phyloP scores from a whole-genome alignment of 768 basidiomycete genomes.

The Pleurotus platypus region DNA sequence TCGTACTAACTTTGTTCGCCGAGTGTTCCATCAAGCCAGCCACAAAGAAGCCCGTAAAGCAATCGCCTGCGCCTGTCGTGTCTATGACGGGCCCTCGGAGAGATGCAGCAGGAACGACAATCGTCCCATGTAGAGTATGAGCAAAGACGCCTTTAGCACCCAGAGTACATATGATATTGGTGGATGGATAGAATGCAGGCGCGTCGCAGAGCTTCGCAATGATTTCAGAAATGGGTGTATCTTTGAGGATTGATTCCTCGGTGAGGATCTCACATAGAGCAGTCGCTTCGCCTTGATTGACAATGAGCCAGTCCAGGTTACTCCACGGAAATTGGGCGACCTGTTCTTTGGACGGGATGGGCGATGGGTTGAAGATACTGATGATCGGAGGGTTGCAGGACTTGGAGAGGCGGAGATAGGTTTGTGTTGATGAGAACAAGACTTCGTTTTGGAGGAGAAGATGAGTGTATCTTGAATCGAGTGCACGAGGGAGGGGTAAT shows the following conservation, averaged over 20 bases:
- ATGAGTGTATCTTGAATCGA: slow-evolving; percentile 39
- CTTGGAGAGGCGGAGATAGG: slow-evolving; percentile 24
- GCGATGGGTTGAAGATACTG: slow-evolving; percentile 54
- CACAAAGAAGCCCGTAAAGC: slow-evolving; percentile 60
- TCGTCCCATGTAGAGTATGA: slow-evolving; percentile 16
- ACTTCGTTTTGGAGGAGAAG: slow-evolving; percentile 63
- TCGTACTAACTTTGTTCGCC: slow-evolving; percentile 20
- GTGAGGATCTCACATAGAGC: slow-evolving; percentile 27
- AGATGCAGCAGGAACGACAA: slow-evolving; percentile 45
- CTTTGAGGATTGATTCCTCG: slow-evolving; percentile 3
- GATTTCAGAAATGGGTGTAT: background rate
- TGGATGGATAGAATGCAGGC: slow-evolving; percentile 22
- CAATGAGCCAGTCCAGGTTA: slow-evolving; percentile 49
- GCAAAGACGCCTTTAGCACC: slow-evolving; percentile 50
- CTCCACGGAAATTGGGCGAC: slow-evolving; percentile 46
- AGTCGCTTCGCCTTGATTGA: slow-evolving; percentile 50
- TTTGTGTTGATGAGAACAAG: slow-evolving; percentile 35
- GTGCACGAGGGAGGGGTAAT: slow-evolving; percentile 30
- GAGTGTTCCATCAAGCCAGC: slow-evolving; percentile 45
- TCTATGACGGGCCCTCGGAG: slow-evolving; percentile 38
- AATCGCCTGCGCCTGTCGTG: slow-evolving; percentile 65
- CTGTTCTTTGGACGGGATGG: slow-evolving; percentile 39
- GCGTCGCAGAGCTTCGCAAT: background rate
- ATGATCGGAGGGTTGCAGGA: background rate
- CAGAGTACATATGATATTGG: slow-evolving; percentile 55